Evolutionary conservation across 2,329 filamentous ascomycete genomes (phyloP).

Genomic region (Cordyceps militaris): DNA sequence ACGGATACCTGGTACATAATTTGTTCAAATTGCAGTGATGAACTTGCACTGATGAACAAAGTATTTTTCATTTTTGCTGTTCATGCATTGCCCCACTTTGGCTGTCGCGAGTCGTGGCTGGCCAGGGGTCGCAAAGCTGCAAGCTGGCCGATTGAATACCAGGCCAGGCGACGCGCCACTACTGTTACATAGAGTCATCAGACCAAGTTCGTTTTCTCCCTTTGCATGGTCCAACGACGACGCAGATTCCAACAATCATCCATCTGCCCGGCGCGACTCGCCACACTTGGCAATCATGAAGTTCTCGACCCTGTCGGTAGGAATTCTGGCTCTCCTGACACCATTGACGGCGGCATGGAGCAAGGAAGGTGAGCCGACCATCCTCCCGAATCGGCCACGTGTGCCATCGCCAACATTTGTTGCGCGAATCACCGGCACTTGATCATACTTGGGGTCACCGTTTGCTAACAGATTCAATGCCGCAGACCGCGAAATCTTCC

Average conservation of each 20-base stretch:
- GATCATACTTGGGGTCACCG: background rate
- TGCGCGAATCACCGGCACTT: background rate
- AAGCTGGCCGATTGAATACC: conserved; percentile 5
- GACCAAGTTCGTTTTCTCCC: background rate
- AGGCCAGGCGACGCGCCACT: conserved; percentile 2
- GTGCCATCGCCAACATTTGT: background rate
- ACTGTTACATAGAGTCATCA: background rate
- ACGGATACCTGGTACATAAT: no score
- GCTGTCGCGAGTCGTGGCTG: background rate
- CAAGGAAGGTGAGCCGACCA: conserved; percentile 62
- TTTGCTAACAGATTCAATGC: background rate
- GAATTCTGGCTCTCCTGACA: conserved; percentile 61
- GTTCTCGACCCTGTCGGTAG: conserved; percentile 57
- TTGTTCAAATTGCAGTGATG: no score
- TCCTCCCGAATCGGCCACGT: conserved; percentile 4
- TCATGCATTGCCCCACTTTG: background rate
- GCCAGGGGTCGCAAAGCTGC: conserved; percentile 6
- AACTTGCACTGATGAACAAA: background rate
- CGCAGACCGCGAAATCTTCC: conserved; percentile 93
- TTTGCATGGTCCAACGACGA: background rate
- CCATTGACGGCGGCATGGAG: conserved; percentile 70
- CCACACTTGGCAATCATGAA: conserved; percentile 56
- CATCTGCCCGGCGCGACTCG: background rate
- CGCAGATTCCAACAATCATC: conserved; percentile 3
- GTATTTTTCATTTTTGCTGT: background rate